Evolutionary conservation across 345 rosid genomes (phyloP), one percentile per base, ranked within the genome.

Genomic region (Citrus trifoliata): DNA sequence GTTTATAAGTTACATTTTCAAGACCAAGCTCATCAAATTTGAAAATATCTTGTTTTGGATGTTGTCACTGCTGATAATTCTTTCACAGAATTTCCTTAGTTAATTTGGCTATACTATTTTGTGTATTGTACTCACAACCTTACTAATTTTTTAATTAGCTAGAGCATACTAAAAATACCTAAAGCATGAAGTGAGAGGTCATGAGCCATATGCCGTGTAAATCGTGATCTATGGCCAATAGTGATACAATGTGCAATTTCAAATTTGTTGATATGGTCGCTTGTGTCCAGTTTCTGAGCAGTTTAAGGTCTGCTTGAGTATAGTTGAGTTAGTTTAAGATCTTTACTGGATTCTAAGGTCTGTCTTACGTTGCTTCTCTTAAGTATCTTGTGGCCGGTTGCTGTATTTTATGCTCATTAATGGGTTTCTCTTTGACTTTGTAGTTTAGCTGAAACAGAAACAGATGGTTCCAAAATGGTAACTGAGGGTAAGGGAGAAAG

Each of bases 401-500:
- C 66, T 21, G 55, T 48, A 58, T 71, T 79, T 67, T 74, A 60
- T 60, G 59, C 19, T 70, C 30, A 48, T 66, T 64, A 67, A 76
- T 38, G 27, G 24, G 64, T 27, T 56, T 79, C 24, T 64, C n/a
- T 56, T 27, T 32, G 74, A 53, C 30, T 56, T n/a, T 76, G 12
- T 79, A 89, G 92, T 78, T 85, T 87, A 81, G 68, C 79, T 63
- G 83, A 76, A 68, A 67, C 87, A 7, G 77, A 58, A 37, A 60
- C 75, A 32, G 78, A 80, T 53, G 77, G 76, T 73, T 79, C 68
- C 48, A 71, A 70, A 71, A 51, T 33, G 35, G 62, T 56, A 40
- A 22, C 64, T 19, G 73, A 27, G 59, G 78, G 74, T 60, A 79
- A 80, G 66, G 76, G 60, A 27, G 85, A 76, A 46, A 81, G 53